These are phyloP conservation scores for Acacia pycnantha DNA, from an alignment of 331 rosid species.

Conservation along the genomic window DNA sequence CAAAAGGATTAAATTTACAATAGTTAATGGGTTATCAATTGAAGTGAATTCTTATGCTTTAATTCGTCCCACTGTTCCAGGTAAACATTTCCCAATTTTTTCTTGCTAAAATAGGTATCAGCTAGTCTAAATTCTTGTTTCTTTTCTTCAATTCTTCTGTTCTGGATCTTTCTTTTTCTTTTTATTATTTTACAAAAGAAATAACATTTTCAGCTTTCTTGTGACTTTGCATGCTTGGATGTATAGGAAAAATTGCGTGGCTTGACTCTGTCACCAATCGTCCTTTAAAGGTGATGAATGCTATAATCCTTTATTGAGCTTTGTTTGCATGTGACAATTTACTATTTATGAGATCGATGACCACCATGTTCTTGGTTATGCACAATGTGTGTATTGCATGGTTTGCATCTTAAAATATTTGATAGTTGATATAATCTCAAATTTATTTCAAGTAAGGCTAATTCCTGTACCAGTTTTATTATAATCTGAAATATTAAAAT, in stretches of 20 bases:
- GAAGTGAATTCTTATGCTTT: slow-evolving; percentile 79
- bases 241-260: slow-evolving; percentile 83
- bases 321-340: slow-evolving; percentile 14
- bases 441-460: background rate
- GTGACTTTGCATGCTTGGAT: slow-evolving; percentile 26
- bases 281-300: slow-evolving; percentile 78
- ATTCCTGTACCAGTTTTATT: background rate
- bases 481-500: background rate
- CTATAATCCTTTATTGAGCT: slow-evolving; percentile 10
- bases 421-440: background rate
- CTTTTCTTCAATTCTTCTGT: slow-evolving; percentile 4
- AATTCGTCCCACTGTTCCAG: slow-evolving; percentile 83
- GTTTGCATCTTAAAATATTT: slow-evolving; percentile 18
- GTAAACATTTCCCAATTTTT: slow-evolving; percentile 39
- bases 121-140: slow-evolving; percentile 8
- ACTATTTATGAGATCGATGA: slow-evolving; percentile 15
- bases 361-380: background rate
- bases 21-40: slow-evolving; percentile 69
- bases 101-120: slow-evolving; percentile 13
- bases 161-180: slow-evolving; percentile 3
- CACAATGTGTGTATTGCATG: background rate
- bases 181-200: background rate
- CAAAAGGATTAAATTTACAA: slow-evolving; percentile 56
- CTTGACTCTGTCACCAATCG: slow-evolving; percentile 86
- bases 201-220: slow-evolving; percentile 20